Evolutionary conservation across 2,329 filamentous ascomycete species (phyloP).

Genomic region (Penicillium sp.): DNA sequence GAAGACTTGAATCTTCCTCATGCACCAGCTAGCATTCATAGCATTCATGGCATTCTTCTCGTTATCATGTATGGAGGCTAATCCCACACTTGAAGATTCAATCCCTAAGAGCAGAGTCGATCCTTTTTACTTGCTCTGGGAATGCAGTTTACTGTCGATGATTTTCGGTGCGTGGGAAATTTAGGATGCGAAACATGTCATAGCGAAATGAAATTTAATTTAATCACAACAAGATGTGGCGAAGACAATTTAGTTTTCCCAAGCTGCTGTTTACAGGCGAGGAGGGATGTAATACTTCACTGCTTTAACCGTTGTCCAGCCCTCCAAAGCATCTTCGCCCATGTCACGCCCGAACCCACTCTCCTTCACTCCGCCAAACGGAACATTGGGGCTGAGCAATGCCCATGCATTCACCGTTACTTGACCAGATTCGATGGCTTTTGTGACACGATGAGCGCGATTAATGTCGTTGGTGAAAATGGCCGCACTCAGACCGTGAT

Average conservation of each 20-base stretch:
- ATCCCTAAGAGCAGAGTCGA: background rate
- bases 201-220: background rate
- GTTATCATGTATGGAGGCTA: background rate
- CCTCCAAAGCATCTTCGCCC: constrained; percentile 33
- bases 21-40: background rate
- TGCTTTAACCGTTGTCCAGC: constrained; percentile 30
- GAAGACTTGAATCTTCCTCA: background rate
- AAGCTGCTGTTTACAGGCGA: constrained; percentile 7
- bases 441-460: constrained; percentile 30
- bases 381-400: constrained; percentile 31
- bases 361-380: constrained; percentile 35
- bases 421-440: constrained; percentile 29
- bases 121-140: background rate
- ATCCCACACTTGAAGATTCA: background rate
- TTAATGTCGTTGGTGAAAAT: constrained; percentile 34
- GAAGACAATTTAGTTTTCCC: no score
- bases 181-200: no score
- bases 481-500: constrained; percentile 32
- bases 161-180: background rate
- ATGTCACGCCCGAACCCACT: constrained; percentile 36
- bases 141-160: background rate
- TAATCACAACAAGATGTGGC: background rate
- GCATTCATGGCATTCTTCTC: background rate
- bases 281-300: constrained; percentile 28
- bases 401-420: constrained; percentile 35